These are phyloP conservation scores for Paralagenidium karlingii DNA, from an alignment of 352 stramenopile species.

Conservation along the genomic window DNA sequence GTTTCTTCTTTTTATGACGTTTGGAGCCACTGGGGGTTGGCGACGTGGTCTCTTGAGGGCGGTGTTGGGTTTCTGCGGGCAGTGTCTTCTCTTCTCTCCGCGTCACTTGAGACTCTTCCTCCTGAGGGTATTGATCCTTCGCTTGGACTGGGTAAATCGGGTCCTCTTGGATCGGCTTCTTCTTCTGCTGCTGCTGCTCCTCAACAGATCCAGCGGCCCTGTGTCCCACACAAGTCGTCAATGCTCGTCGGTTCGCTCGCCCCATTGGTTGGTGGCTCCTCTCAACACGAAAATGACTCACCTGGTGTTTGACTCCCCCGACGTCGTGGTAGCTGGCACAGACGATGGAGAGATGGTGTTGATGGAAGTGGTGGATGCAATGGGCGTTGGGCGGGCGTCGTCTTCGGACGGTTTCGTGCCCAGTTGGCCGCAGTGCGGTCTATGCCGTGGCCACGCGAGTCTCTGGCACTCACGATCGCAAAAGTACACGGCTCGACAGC, in stretches of 20 bases:
- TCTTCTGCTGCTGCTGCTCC: background rate
- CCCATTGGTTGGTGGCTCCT: too few relatives aligned
- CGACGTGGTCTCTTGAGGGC: background rate
- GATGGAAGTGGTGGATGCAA: background rate
- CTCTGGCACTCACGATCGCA: slow-evolving; percentile 67
- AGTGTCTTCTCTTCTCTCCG: background rate
- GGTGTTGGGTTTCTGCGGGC: background rate
- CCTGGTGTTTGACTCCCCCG: background rate
- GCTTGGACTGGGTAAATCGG: too few relatives aligned
- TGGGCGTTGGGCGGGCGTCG: background rate
- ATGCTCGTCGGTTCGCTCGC: too few relatives aligned
- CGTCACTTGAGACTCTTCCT: too few relatives aligned
- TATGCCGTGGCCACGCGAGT: slow-evolving; percentile 42
- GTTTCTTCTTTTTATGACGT: slow-evolving; percentile 35
- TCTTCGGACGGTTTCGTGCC: background rate
- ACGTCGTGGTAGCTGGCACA: background rate
- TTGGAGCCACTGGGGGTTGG: background rate
- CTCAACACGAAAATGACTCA: too few relatives aligned
- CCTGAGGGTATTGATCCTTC: too few relatives aligned
- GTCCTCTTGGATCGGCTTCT: too few relatives aligned
- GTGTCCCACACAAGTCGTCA: too few relatives aligned
- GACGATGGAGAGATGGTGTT: background rate
- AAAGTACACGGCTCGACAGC: slow-evolving; percentile 60
- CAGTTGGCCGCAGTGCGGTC: slow-evolving; percentile 17
- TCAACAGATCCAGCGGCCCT: too few relatives aligned